Conservation (phyloP, 768 basidiomycete species). For the Macrolepiota fuliginosa region DNA sequence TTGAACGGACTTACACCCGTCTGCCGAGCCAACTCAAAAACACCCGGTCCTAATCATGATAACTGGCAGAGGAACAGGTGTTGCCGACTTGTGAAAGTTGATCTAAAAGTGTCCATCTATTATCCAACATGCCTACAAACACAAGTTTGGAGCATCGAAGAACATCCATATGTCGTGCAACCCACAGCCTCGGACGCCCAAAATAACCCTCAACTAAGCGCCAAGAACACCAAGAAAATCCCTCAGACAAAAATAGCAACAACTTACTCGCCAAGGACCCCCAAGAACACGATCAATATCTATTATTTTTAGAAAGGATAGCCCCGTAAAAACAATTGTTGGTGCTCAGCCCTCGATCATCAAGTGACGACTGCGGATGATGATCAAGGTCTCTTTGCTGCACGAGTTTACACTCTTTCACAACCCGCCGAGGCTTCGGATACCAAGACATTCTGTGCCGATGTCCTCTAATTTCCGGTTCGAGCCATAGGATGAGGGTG, state of each 20-base stretch:
- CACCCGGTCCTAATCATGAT: too few relatives aligned
- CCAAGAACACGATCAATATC: background rate
- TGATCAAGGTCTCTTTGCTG: background rate
- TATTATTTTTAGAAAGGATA: background rate
- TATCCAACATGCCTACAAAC: too few relatives aligned
- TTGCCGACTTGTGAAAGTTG: background rate
- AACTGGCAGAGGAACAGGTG: too few relatives aligned
- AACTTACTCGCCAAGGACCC: background rate
- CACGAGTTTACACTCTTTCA: too few relatives aligned
- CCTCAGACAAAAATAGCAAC: background rate
- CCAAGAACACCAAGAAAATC: background rate
- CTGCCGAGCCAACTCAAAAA: too few relatives aligned
- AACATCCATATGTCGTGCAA: background rate
- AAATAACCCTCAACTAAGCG: background rate
- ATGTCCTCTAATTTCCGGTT: too few relatives aligned
- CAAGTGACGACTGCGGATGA: background rate
- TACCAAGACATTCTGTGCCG: too few relatives aligned
- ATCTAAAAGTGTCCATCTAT: background rate
- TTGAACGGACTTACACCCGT: constrained; percentile 7
- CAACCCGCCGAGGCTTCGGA: too few relatives aligned
- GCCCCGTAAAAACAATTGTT: too few relatives aligned
- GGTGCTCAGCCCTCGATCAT: background rate
- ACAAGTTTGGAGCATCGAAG: background rate
- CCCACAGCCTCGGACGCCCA: background rate
- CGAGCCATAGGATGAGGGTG: too few relatives aligned